Evolutionary conservation across 2,329 filamentous ascomycete species (phyloP).

Genomic region (Magnaporthiopsis poae): DNA sequence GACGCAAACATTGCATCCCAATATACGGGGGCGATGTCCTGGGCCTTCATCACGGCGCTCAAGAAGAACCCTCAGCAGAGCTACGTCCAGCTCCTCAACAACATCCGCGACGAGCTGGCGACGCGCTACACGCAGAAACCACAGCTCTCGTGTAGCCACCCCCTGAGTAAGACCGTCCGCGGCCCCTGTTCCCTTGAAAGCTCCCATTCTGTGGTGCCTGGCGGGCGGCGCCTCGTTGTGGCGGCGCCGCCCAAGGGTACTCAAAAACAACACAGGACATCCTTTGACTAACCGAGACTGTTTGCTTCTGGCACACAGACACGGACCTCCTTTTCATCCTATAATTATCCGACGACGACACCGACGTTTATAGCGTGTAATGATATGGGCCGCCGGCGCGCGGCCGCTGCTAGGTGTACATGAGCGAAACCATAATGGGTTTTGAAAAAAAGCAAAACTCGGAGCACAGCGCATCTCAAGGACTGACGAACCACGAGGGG

Average conservation of each 20-base stretch:
- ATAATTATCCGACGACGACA: slow-evolving; percentile 27
- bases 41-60: slow-evolving; percentile 85
- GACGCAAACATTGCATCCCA: slow-evolving; percentile 85
- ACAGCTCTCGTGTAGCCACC: slow-evolving; percentile 93
- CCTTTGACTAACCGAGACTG: neutral
- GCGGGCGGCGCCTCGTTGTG: neutral
- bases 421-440: neutral
- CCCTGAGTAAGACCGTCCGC: slow-evolving; percentile 59
- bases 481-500: neutral
- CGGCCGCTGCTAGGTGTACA: neutral
- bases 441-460: neutral
- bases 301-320: slow-evolving; percentile 29
- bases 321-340: slow-evolving; percentile 55
- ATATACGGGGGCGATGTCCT: slow-evolving; percentile 96
- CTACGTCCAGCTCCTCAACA: slow-evolving; percentile 93
- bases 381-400: neutral
- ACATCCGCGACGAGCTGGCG: slow-evolving; percentile 82
- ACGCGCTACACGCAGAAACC: slow-evolving; percentile 89
- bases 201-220: neutral
- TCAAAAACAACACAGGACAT: neutral
- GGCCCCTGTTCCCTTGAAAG: neutral
- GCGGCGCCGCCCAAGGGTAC: too few relatives aligned
- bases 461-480: neutral
- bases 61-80: slow-evolving; percentile 97
- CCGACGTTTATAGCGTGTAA: neutral